These are phyloP conservation scores for Lodderomyces orthopsilosis DNA, from an alignment of 1,139 yeast species.

Conservation along the genomic window DNA sequence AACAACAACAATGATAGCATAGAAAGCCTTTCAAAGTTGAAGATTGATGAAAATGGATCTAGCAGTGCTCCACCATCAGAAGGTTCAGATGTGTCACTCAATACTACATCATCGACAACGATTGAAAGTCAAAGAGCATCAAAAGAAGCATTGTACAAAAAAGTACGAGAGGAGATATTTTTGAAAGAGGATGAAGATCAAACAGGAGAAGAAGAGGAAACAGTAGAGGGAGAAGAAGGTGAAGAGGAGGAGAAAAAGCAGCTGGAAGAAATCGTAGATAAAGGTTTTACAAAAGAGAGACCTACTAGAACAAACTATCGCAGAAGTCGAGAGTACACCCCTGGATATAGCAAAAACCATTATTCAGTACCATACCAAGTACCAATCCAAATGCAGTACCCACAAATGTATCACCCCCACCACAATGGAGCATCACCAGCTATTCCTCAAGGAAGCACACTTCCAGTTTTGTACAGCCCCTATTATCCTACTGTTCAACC, in stretches of 20 bases:
- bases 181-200: constrained; percentile 25
- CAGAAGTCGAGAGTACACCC: neutral
- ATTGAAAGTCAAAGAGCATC: constrained; percentile 26
- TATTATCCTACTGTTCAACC: constrained; percentile 9
- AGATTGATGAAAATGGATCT: constrained; percentile 10
- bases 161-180: constrained; percentile 46
- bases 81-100: constrained; percentile 4
- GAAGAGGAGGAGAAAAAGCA: constrained; percentile 4
- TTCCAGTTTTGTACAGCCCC: constrained; percentile 12
- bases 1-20: constrained; percentile 5
- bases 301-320: neutral
- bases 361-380: constrained; percentile 3
- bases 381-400: constrained; percentile 11
- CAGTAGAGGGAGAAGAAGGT: constrained; percentile 20
- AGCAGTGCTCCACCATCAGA: constrained; percentile 10
- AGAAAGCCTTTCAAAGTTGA: constrained; percentile 6
- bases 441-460: constrained; percentile 7
- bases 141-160: constrained; percentile 42
- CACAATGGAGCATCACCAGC: constrained; percentile 9
- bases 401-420: constrained; percentile 10
- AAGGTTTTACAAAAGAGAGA: neutral
- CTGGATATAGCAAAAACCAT: neutral
- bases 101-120: constrained; percentile 3
- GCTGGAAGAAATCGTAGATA: constrained; percentile 1
- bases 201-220: constrained; percentile 25